phyloP scores from a whole-genome alignment of 805 yeast species.

The Lipomyces japonicus region DNA sequence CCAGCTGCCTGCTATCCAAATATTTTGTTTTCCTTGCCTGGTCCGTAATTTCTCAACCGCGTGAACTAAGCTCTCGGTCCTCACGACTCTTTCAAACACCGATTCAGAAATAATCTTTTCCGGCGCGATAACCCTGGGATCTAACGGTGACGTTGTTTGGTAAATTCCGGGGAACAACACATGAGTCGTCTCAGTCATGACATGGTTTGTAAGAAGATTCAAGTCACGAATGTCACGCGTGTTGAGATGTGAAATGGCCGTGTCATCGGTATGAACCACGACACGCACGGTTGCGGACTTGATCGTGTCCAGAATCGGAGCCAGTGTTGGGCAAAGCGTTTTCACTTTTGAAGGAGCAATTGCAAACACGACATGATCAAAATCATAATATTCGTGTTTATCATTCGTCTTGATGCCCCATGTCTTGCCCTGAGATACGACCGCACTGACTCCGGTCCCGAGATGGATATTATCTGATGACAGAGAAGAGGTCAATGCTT shows the following conservation, averaged over 20 bases:
- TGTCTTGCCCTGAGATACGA: conserved; percentile 15
- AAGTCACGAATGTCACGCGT: conserved; percentile 18
- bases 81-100: conserved; percentile 21
- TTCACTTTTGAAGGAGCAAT: conserved; percentile 11
- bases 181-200: conserved; percentile 18
- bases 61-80: conserved; percentile 12
- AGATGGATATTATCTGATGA: conserved; percentile 15
- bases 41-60: conserved; percentile 18
- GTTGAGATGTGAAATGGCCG: conserved; percentile 13
- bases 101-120: conserved; percentile 10
- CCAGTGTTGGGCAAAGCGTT: conserved; percentile 9
- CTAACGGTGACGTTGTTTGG: conserved; percentile 21
- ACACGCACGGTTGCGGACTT: conserved; percentile 14
- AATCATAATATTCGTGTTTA: conserved; percentile 6
- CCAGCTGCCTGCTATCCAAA: conserved; percentile 26
- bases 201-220: conserved; percentile 10
- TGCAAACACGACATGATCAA: conserved; percentile 21
- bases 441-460: conserved; percentile 10
- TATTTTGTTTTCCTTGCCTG: conserved; percentile 21
- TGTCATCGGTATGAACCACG: conserved; percentile 22
- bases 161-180: conserved; percentile 20
- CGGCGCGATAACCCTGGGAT: conserved; percentile 4
- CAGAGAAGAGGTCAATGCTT: conserved; percentile 15
- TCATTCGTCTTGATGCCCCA: conserved; percentile 17
- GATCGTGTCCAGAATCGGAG: conserved; percentile 3